Conservation (phyloP, 345 rosid species). For the Tarenaya hassleriana region DNA sequence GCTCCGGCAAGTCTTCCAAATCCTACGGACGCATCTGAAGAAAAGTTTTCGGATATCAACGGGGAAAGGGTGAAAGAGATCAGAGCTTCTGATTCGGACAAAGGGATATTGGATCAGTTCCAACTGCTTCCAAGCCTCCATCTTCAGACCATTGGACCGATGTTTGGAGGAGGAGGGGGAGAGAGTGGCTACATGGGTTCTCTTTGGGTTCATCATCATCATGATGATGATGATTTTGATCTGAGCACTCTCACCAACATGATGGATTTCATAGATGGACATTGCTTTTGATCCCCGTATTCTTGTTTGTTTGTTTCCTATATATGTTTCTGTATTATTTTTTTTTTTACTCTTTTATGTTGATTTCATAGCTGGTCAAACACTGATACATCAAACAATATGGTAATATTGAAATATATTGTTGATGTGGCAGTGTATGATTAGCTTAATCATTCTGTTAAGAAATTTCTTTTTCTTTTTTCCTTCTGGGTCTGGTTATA, state of each 20-base stretch:
- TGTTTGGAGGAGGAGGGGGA: slow-evolving; percentile 22
- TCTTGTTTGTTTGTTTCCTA: not conserved
- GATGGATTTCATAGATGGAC: slow-evolving; percentile 38
- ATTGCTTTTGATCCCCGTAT: slow-evolving; percentile 30
- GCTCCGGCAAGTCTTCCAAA: slow-evolving; percentile 22
- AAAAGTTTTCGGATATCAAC: slow-evolving; percentile 14
- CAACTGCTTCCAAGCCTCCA: no score
- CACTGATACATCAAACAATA: slow-evolving; percentile 31
- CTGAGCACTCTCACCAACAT: slow-evolving; percentile 33
- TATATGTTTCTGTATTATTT: slow-evolving; percentile 7
- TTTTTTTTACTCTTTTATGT: slow-evolving; percentile 6
- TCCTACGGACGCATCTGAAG: slow-evolving; percentile 14
- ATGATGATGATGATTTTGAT: slow-evolving; percentile 31
- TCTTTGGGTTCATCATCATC: slow-evolving; percentile 31
- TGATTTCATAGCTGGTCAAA: slow-evolving; percentile 21
- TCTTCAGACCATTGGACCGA: not conserved
- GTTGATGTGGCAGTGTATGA: slow-evolving; percentile 32
- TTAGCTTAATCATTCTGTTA: slow-evolving; percentile 25
- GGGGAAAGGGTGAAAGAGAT: no score
- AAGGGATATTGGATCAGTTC: not conserved
- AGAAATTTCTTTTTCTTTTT: not conserved
- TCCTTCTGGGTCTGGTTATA: no score
- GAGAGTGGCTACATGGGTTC: slow-evolving; percentile 29
- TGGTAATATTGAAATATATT: slow-evolving; percentile 21
- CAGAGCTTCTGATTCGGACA: not conserved